Evolutionary conservation across 345 rosid genomes (phyloP).

Genomic region (Ailanthus altissimus): DNA sequence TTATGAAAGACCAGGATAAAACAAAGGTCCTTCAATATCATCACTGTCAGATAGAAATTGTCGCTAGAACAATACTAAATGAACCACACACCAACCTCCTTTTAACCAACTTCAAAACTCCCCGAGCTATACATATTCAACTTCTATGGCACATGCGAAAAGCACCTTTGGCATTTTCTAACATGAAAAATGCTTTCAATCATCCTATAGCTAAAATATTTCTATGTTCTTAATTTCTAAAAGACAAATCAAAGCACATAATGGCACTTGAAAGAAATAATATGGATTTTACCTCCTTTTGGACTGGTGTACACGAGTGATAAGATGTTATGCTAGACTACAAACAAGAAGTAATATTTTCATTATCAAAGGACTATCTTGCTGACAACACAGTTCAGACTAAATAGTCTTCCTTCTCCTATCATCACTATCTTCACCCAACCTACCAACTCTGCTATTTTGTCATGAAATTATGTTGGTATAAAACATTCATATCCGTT

Average conservation of each 20-base stretch:
- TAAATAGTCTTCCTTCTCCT: not conserved
- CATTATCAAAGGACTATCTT: constrained; percentile 17
- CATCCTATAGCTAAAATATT: not conserved
- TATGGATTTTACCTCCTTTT: not conserved
- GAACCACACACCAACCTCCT: not conserved
- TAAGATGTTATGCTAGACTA: not conserved
- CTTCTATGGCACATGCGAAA: not conserved
- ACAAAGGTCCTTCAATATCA: not conserved
- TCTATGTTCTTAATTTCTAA: not conserved
- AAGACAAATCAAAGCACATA: not conserved
- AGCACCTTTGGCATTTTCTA: not conserved
- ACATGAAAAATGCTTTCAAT: not conserved
- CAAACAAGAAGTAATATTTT: not conserved
- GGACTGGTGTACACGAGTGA: not conserved
- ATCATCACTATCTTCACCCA: not conserved
- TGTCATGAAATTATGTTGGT: not conserved
- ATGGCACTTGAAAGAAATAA: not conserved
- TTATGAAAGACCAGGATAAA: not conserved
- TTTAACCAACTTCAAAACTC: not conserved
- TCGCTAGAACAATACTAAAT: not conserved
- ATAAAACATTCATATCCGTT: not conserved
- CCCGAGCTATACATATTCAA: not conserved
- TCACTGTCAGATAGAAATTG: not conserved
- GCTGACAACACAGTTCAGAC: not conserved
- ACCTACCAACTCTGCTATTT: not conserved